phyloP scores from a whole-genome alignment of 768 basidiomycete species.

The Tubosaeta sp. region DNA sequence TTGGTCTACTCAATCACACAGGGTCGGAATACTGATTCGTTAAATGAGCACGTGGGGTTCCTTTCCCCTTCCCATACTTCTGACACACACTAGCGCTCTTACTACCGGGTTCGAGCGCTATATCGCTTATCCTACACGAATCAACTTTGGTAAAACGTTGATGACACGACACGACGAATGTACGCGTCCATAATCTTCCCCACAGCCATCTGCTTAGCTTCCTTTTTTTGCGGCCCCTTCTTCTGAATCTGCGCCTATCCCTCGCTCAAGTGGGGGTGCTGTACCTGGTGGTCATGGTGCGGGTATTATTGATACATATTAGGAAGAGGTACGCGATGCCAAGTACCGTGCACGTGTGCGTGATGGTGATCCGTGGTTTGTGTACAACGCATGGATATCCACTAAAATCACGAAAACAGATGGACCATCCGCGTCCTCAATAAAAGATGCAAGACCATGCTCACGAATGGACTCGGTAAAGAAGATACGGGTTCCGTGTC shows the following conservation, averaged over 20 bases:
- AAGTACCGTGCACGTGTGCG: slow-evolving; percentile 5
- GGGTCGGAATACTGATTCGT: no score
- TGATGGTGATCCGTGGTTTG: no score
- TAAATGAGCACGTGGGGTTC: no score
- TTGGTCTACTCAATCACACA: no score
- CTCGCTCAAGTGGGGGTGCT: slow-evolving; percentile 18
- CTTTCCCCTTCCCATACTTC: background rate
- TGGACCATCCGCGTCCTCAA: background rate
- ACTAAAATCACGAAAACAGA: slow-evolving; percentile 1
- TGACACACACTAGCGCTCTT: slow-evolving; percentile 35
- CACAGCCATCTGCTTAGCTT: background rate
- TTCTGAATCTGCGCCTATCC: slow-evolving; percentile 3
- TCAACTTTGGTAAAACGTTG: slow-evolving; percentile 55
- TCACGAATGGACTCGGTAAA: slow-evolving; percentile 9
- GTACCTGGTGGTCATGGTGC: slow-evolving; percentile 29
- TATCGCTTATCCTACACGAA: slow-evolving; percentile 59
- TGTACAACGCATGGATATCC: background rate
- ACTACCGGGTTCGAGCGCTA: slow-evolving; percentile 65
- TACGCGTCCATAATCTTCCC: background rate
- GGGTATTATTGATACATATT: slow-evolving; percentile 18
- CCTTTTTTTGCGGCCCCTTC: background rate
- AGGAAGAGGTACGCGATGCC: slow-evolving; percentile 20
- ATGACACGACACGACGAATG: slow-evolving; percentile 18
- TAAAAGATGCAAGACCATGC: background rate
- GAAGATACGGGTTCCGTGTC: no score